Evolutionary conservation across 441 rosid species (phyloP).

Genomic region (Bocquillonia castaneifolia): DNA sequence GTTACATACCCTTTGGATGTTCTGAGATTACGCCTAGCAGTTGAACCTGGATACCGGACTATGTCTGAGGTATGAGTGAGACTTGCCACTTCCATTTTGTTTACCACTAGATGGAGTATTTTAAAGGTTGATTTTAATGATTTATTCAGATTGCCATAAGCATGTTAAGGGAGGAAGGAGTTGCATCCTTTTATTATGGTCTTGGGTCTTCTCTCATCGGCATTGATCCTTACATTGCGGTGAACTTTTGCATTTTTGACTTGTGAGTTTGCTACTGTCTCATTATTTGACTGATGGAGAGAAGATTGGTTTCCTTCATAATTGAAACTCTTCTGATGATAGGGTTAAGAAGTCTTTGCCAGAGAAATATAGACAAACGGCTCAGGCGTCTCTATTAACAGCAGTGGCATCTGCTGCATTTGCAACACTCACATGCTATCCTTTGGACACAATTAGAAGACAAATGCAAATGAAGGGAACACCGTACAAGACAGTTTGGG

Average conservation of each 20-base stretch:
- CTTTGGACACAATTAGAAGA: constrained; percentile 96
- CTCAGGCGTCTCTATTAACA: constrained; percentile 74
- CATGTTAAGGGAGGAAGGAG: constrained; percentile 95
- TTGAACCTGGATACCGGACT: constrained; percentile 82
- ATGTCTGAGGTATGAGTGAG: constrained; percentile 75
- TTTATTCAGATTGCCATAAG: constrained; percentile 67
- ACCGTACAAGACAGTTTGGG: constrained; percentile 76
- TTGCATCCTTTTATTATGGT: constrained; percentile 80
- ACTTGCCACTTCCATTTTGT: constrained; percentile 14
- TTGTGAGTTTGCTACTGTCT: constrained; percentile 56
- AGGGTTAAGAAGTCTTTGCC: constrained; percentile 94
- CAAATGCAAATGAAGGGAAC: constrained; percentile 96
- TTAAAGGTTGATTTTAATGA: constrained; percentile 14
- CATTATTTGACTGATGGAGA: constrained; percentile 8
- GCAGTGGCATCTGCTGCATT: constrained; percentile 81
- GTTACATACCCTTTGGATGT: constrained; percentile 95
- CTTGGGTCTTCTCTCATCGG: constrained; percentile 94
- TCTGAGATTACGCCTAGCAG: constrained; percentile 86
- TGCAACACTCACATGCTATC: constrained; percentile 92
- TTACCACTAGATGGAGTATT: constrained; percentile 19
- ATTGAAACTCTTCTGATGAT: constrained; percentile 22
- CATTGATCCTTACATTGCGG: constrained; percentile 96
- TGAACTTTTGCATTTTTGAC: constrained; percentile 93
- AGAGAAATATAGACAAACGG: constrained; percentile 65
- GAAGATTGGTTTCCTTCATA: background rate